Percentiles rank a stretch among this genome's conserved stretches.
Conservation (phyloP, 441 rosid genomes). For the Croton laevigatus region DNA sequence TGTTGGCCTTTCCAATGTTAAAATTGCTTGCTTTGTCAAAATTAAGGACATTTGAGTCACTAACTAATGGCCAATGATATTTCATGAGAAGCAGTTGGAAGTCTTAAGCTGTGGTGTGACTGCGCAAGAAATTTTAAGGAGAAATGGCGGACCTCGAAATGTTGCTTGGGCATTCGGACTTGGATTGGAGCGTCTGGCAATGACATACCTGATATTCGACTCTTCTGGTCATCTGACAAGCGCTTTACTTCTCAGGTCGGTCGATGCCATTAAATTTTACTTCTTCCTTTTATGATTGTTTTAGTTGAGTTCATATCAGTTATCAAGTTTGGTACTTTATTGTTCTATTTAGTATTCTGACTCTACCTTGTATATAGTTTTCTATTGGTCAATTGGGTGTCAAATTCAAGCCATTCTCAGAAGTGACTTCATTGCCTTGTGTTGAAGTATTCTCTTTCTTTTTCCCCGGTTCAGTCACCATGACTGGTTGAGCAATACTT, state of each 20-base stretch:
- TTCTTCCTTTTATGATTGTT: not conserved
- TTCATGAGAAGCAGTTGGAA: slow-evolving; percentile 90
- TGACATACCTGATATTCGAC: slow-evolving; percentile 96
- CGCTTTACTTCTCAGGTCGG: slow-evolving; percentile 84
- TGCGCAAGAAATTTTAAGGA: slow-evolving; percentile 74
- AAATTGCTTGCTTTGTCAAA: not conserved
- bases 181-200: slow-evolving; percentile 91
- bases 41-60: slow-evolving; percentile 21
- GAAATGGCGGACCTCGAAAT: slow-evolving; percentile 54
- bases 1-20: not conserved
- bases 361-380: slow-evolving; percentile 46
- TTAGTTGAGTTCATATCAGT: slow-evolving; percentile 3
- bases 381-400: slow-evolving; percentile 66
- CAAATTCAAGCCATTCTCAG: slow-evolving; percentile 87
- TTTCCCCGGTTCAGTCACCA: not conserved
- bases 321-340: not conserved
- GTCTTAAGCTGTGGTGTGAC: slow-evolving; percentile 97
- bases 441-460: slow-evolving; percentile 25
- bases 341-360: not conserved
- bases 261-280: not conserved
- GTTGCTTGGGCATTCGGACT: slow-evolving; percentile 99
- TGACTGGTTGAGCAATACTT: slow-evolving; percentile 6
- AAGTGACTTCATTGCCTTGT: no score
- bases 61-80: slow-evolving; percentile 16
- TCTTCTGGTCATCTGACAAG: slow-evolving; percentile 84